These are phyloP conservation scores for Rutidosis leptorrhynchoides DNA, from an alignment of 129 eudicot genomes.

Conservation along the genomic window DNA sequence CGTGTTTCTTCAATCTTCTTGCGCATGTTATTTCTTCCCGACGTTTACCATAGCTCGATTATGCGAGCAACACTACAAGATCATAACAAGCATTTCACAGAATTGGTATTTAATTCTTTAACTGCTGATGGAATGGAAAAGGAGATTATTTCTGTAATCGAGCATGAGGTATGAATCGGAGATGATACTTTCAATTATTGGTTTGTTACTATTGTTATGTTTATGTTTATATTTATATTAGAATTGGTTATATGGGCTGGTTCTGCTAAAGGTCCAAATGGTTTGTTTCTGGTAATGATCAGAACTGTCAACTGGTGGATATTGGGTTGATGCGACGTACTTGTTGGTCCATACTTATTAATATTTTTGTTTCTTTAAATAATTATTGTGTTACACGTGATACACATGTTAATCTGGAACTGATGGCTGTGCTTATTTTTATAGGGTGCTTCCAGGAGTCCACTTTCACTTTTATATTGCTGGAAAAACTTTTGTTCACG, in stretches of 20 bases:
- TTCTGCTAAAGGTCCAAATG: neutral
- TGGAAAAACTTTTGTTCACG: conserved; percentile 71
- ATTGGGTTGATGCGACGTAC: neutral
- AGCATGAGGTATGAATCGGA: conserved; percentile 60
- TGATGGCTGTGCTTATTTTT: conserved; percentile 31
- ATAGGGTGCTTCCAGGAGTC: conserved; percentile 67
- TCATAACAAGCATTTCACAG: conserved; percentile 74
- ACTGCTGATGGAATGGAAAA: conserved; percentile 72
- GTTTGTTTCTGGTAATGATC: neutral
- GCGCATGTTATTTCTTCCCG: conserved; percentile 78
- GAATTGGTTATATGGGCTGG: neutral
- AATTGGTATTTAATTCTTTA: conserved; percentile 68
- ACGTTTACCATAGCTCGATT: conserved; percentile 54
- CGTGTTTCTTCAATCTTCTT: conserved; percentile 69
- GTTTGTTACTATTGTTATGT: conserved; percentile 6
- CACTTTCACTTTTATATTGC: conserved; percentile 58
- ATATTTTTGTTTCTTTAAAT: too few species aligned
- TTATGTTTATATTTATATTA: too few species aligned
- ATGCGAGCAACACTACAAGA: conserved; percentile 66
- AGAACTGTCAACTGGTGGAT: neutral
- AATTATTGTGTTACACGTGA: neutral
- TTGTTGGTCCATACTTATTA: neutral
- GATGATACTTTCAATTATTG: neutral
- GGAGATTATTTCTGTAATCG: conserved; percentile 72
- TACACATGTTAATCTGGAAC: conserved; percentile 5